These are phyloP conservation scores for Hibiscus trionum DNA, from an alignment of 345 rosid genomes.

Conservation along the genomic window DNA sequence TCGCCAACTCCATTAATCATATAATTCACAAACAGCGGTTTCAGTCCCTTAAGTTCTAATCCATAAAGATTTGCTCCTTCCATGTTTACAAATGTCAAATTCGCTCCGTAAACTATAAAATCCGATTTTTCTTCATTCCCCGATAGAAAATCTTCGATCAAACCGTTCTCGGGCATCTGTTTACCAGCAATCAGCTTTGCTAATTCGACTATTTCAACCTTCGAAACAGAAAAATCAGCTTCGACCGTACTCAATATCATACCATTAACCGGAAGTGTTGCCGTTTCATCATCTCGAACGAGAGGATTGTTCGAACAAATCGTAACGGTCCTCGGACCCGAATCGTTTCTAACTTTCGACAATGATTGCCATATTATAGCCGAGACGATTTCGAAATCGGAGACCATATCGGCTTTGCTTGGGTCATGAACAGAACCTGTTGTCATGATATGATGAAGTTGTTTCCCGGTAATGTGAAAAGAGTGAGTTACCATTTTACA, in stretches of 20 bases:
- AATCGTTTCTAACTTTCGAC: constrained; percentile 24
- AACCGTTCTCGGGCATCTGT: constrained; percentile 15
- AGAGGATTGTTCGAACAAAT: constrained; percentile 20
- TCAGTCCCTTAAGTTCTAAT: constrained; percentile 39
- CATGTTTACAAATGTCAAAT: constrained; percentile 58
- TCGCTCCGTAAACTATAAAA: constrained; percentile 46
- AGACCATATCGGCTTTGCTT: neutral
- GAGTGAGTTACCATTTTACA: constrained; percentile 28
- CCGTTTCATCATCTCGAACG: neutral
- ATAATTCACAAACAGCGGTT: constrained; percentile 41
- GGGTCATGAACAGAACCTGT: neutral
- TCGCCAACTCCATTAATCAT: constrained; percentile 48
- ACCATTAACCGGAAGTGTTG: constrained; percentile 21
- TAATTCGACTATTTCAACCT: constrained; percentile 27
- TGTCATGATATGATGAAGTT: constrained; percentile 18
- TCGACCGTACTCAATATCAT: constrained; percentile 32
- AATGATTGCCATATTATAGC: constrained; percentile 56
- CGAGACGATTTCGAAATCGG: constrained; percentile 31
- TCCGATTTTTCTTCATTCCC: constrained; percentile 25
- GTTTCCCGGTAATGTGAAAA: constrained; percentile 27
- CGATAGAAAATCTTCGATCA: constrained; percentile 23
- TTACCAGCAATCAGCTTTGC: constrained; percentile 27
- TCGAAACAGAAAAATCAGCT: constrained; percentile 25
- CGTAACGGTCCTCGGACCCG: constrained; percentile 26
- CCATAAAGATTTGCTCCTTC: constrained; percentile 39